These are phyloP conservation scores for Hanseniaspora gamundiae DNA, from an alignment of 1,139 yeast genomes.

Conservation along the genomic window DNA sequence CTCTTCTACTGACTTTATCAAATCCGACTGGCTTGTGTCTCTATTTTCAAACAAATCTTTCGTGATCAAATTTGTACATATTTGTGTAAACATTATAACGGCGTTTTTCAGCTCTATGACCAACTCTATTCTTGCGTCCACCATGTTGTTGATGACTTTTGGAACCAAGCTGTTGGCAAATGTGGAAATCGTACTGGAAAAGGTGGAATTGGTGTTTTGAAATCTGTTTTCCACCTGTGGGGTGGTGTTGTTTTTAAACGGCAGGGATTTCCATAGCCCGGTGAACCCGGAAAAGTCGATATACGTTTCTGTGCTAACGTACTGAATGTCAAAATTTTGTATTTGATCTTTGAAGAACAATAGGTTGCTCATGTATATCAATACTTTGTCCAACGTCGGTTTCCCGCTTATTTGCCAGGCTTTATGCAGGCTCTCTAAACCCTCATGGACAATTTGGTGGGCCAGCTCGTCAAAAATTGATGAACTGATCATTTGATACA, in stretches of 20 bases:
- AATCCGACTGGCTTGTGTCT: slow-evolving; percentile 10
- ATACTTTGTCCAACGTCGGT: slow-evolving; percentile 40
- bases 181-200: slow-evolving; percentile 30
- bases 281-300: slow-evolving; percentile 71
- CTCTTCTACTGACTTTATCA: background rate
- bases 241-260: background rate
- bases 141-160: slow-evolving; percentile 70
- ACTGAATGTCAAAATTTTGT: slow-evolving; percentile 70
- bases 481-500: slow-evolving; percentile 67
- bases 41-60: slow-evolving; percentile 15
- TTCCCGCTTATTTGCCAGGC: slow-evolving; percentile 38
- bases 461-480: slow-evolving; percentile 82
- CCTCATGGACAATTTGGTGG: slow-evolving; percentile 72
- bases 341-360: slow-evolving; percentile 60
- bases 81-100: slow-evolving; percentile 50
- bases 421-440: slow-evolving; percentile 45
- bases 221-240: slow-evolving; percentile 20
- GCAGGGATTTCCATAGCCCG: slow-evolving; percentile 36
- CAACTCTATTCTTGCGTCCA: slow-evolving; percentile 72
- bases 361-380: slow-evolving; percentile 63
- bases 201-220: slow-evolving; percentile 7
- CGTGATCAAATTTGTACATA: slow-evolving; percentile 28
- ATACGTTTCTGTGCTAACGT: slow-evolving; percentile 55
- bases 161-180: slow-evolving; percentile 65
- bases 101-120: slow-evolving; percentile 60